Base-by-base conservation (phyloP, 2,329 filamentous ascomycete species). In the Furcasterigmium furcatum region DNA sequence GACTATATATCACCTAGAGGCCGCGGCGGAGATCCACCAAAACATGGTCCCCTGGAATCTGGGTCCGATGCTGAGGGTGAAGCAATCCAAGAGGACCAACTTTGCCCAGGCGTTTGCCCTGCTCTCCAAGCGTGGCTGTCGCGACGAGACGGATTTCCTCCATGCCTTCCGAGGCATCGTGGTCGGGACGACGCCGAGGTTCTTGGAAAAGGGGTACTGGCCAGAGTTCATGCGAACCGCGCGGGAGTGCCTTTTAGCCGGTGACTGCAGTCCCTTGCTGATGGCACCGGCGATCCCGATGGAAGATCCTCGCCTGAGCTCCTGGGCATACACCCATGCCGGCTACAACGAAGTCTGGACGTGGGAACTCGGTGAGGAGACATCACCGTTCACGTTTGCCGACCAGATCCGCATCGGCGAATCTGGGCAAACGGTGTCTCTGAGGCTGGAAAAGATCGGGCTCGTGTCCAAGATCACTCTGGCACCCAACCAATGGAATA, bases 321-420 rank as follows among this genome's bases (percentile, higher is more conserved):
- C 25, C n/a, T 21, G 22, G 6, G 5, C 13, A 6, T n/a, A 9
- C 7, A 14, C 27, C 4, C 9, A 27, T 9, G 21, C 9, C 22
- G 38, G 38, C 22, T 40, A 27, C 38, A 40, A 40, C 22, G 38
- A 40, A 3, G 38, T 40, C 38, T 40, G 25, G n/a, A 40, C 38
- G 2, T 40, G 38, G 38, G 38, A 13, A 7, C n/a, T 40, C 9
- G 38, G 38, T 27, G n/a, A n/a, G n/a, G n/a, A n/a, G n/a, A n/a
- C n/a, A n/a, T n/a, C n/a, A n/a, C n/a, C n/a, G n/a, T n/a, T n/a
- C n/a, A n/a, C n/a, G n/a, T n/a, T n/a, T n/a, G n/a, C n/a, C n/a
- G n/a, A n/a, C n/a, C n/a, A n/a, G n/a, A n/a, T n/a, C n/a, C n/a
- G n/a, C n/a, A n/a, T n/a, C n/a, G n/a, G n/a, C n/a, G n/a, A n/a